Evolutionary conservation across 192 early-diverging fungal species (phyloP).

Genomic region (Backusella luteola): DNA sequence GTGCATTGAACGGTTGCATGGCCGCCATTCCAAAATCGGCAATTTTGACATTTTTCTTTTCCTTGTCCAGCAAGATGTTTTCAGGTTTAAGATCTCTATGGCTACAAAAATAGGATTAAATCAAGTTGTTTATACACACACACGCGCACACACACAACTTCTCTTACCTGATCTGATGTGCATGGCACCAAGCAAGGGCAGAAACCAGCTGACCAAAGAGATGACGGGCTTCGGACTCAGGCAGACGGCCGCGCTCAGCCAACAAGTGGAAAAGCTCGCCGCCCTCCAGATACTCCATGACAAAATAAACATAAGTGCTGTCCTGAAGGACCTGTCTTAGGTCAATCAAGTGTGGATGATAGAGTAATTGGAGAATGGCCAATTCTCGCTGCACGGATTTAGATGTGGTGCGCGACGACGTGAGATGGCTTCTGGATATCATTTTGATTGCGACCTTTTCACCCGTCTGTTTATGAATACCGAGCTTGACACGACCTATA

Average conservation of each 20-base stretch:
- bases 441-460: constrained; percentile 38
- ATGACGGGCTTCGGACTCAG: constrained; percentile 50
- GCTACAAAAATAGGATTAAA: not conserved
- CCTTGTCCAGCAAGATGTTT: constrained; percentile 45
- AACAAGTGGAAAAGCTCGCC: constrained; percentile 31
- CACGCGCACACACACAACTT: too few relatives aligned
- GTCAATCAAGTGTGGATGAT: constrained; percentile 30
- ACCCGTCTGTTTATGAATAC: constrained; percentile 32
- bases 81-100: constrained; percentile 85
- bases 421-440: constrained; percentile 28
- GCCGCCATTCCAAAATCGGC: constrained; percentile 66
- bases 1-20: constrained; percentile 43
- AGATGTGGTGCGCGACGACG: constrained; percentile 15
- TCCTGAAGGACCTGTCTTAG: constrained; percentile 29
- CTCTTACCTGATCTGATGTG: constrained; percentile 35
- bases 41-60: constrained; percentile 55
- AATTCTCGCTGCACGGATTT: constrained; percentile 32
- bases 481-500: constrained; percentile 36
- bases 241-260: constrained; percentile 36
- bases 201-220: constrained; percentile 76
- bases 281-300: constrained; percentile 37
- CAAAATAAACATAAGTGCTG: constrained; percentile 30
- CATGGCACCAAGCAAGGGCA: constrained; percentile 51
- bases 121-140: not conserved
- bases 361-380: constrained; percentile 27